A percentile compares a stretch with the other conserved stretches of the same genome.
Conservation (phyloP, 2,329 filamentous ascomycete species). For the Hypoxylon sp. region DNA sequence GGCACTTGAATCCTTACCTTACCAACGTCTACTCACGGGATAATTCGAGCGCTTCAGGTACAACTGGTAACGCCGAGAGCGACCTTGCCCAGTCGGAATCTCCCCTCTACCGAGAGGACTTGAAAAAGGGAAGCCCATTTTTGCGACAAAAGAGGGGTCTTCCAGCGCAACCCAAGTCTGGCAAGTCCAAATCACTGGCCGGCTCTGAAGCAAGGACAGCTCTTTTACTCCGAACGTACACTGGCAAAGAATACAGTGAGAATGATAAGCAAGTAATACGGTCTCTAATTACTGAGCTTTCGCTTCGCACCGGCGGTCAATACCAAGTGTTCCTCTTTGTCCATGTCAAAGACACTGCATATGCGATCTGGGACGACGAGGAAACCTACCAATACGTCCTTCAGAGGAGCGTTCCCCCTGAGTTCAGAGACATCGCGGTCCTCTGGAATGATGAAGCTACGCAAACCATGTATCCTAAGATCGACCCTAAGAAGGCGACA, state of each 20-base stretch:
- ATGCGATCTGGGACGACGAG: slow-evolving; percentile 72
- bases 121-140: slow-evolving; percentile 24
- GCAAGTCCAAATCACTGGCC: slow-evolving; percentile 32
- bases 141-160: slow-evolving; percentile 23
- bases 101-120: slow-evolving; percentile 37
- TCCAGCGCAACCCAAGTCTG: slow-evolving; percentile 25
- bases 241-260: slow-evolving; percentile 80
- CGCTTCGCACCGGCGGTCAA: slow-evolving; percentile 81
- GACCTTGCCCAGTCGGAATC: slow-evolving; percentile 33
- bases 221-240: slow-evolving; percentile 82
- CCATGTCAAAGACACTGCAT: slow-evolving; percentile 77
- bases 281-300: slow-evolving; percentile 82
- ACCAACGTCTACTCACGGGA: slow-evolving; percentile 56
- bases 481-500: slow-evolving; percentile 70
- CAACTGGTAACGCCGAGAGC: slow-evolving; percentile 34
- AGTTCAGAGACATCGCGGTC: slow-evolving; percentile 79
- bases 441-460: slow-evolving; percentile 84
- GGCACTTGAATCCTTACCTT: slow-evolving; percentile 62
- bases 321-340: slow-evolving; percentile 86
- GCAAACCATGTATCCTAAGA: slow-evolving; percentile 80
- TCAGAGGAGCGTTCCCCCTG: slow-evolving; percentile 73
- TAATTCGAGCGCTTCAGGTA: slow-evolving; percentile 41
- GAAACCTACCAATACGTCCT: slow-evolving; percentile 73
- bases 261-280: slow-evolving; percentile 86
- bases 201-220: slow-evolving; percentile 73